phyloP scores from a whole-genome alignment of 2,329 filamentous ascomycete species.

The Alternaria ventricosa region DNA sequence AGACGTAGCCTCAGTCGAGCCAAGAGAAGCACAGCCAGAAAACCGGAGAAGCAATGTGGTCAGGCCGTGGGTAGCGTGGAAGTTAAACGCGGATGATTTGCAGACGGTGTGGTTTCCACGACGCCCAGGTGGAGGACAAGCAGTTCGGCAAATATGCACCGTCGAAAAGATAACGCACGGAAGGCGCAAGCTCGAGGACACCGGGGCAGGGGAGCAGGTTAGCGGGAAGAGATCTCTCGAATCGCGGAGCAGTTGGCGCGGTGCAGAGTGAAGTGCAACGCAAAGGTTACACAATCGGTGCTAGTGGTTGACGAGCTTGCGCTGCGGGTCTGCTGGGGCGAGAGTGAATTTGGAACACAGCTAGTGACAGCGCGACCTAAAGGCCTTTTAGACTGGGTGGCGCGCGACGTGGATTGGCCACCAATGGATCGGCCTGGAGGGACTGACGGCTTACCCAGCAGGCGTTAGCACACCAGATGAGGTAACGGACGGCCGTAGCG shows the following conservation, averaged over 20 bases:
- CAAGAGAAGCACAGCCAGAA: slow-evolving; percentile 47
- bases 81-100: slow-evolving; percentile 58
- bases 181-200: slow-evolving; percentile 45
- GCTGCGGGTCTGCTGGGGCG: slow-evolving; percentile 29
- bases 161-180: slow-evolving; percentile 48
- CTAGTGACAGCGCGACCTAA: slow-evolving; percentile 42
- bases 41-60: slow-evolving; percentile 45
- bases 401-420: slow-evolving; percentile 47
- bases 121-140: slow-evolving; percentile 46
- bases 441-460: slow-evolving; percentile 39
- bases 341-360: slow-evolving; percentile 40
- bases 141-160: slow-evolving; percentile 50
- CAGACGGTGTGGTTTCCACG: slow-evolving; percentile 51
- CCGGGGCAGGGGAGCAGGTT: slow-evolving; percentile 34
- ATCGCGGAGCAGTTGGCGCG: slow-evolving; percentile 46
- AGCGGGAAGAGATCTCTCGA: slow-evolving; percentile 37
- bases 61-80: slow-evolving; percentile 51
- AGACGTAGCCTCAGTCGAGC: slow-evolving; percentile 33
- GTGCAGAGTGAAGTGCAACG: slow-evolving; percentile 43
- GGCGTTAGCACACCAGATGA: slow-evolving; percentile 46
- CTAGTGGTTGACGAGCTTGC: slow-evolving; percentile 43
- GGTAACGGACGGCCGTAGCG: slow-evolving; percentile 43
- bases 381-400: slow-evolving; percentile 36
- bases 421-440: slow-evolving; percentile 38
- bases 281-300: slow-evolving; percentile 45